A percentile compares a stretch with the other conserved stretches of the same genome.
Conservation (phyloP, 129 eudicot genomes). For the Helianthus tuberosus region DNA sequence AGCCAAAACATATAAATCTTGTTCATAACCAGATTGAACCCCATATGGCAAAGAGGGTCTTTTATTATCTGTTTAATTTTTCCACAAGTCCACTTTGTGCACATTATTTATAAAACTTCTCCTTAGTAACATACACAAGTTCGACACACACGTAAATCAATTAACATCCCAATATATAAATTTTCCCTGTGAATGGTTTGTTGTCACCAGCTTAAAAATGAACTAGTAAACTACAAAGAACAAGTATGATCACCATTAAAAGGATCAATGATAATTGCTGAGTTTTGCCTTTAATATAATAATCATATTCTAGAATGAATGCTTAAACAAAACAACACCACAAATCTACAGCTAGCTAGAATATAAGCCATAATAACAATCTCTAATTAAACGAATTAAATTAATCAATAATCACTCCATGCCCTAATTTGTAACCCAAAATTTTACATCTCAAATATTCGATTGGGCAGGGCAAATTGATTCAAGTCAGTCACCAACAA, state of each 20-base stretch:
- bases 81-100: neutral
- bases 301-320: neutral
- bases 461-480: neutral
- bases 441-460: neutral
- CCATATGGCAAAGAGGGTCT: neutral
- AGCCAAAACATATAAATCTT: neutral
- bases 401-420: neutral
- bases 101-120: neutral
- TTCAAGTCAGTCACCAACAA: neutral
- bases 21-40: neutral
- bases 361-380: neutral
- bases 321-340: constrained; percentile 1
- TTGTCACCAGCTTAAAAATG: neutral
- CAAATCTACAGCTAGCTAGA: neutral
- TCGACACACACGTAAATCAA: neutral
- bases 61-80: neutral
- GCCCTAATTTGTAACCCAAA: neutral
- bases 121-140: neutral
- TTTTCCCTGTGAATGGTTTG: neutral
- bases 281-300: neutral
- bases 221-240: neutral
- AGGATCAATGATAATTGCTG: neutral
- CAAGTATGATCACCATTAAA: neutral
- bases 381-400: neutral
- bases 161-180: neutral